These are phyloP conservation scores for Bondarzewia mesenterica DNA, from an alignment of 1,284 basidiomycete genomes.

Conservation along the genomic window DNA sequence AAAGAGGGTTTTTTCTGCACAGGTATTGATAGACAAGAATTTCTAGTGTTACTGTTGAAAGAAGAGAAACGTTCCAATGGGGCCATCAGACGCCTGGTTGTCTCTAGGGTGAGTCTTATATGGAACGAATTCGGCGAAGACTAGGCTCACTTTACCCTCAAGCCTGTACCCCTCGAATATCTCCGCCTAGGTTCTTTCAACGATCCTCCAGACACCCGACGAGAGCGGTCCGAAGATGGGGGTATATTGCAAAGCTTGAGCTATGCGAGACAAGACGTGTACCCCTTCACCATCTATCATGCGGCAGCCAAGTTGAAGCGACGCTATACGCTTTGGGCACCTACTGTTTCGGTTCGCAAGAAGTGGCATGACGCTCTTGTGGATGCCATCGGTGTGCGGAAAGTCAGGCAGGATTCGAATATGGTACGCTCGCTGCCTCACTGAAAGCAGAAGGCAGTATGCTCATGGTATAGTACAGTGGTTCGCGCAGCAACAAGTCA, in stretches of 20 bases:
- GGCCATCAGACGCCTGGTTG: conserved; percentile 40
- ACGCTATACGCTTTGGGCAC: conserved; percentile 63
- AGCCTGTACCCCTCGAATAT: conserved; percentile 74
- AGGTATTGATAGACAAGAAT: background rate
- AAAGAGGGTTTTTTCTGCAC: background rate
- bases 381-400: conserved; percentile 53
- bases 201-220: conserved; percentile 46
- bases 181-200: conserved; percentile 62
- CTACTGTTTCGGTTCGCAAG: conserved; percentile 44
- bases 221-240: conserved; percentile 32
- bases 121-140: background rate
- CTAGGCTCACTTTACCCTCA: conserved; percentile 3
- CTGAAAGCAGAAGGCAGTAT: background rate
- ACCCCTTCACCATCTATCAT: conserved; percentile 71
- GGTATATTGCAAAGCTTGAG: conserved; percentile 46
- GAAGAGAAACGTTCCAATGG: conserved; percentile 47
- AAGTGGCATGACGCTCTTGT: conserved; percentile 57
- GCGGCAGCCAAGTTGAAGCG: conserved; percentile 44
- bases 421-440: conserved; percentile 48
- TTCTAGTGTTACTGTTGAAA: conserved; percentile 58
- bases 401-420: conserved; percentile 57
- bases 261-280: conserved; percentile 41
- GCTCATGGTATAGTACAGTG: conserved; percentile 38
- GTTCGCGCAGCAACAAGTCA: conserved; percentile 51
- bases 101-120: conserved; percentile 49